These are phyloP conservation scores for Metarhizium album DNA, from an alignment of 2,329 filamentous ascomycete species.

Conservation along the genomic window DNA sequence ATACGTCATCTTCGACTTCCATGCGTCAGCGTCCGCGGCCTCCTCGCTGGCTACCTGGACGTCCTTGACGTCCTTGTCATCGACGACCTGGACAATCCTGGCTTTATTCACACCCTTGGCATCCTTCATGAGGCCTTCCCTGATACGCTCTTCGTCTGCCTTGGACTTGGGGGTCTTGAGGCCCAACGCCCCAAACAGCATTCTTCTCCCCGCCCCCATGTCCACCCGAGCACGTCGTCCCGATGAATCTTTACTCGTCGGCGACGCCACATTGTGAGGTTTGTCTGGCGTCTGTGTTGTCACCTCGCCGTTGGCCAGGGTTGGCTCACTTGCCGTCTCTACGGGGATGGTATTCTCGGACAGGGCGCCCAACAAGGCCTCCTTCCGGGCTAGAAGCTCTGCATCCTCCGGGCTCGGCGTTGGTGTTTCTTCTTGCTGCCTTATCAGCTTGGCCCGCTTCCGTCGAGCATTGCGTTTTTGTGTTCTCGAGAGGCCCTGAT, in stretches of 20 bases:
- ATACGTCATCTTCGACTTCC: slow-evolving; percentile 64
- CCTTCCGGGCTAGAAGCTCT: slow-evolving; percentile 28
- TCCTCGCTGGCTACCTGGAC: slow-evolving; percentile 8
- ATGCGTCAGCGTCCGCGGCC: slow-evolving; percentile 46
- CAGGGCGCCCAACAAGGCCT: slow-evolving; percentile 22
- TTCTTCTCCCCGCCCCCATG: slow-evolving; percentile 51
- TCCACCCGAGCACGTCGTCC: slow-evolving; percentile 19
- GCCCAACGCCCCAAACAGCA: slow-evolving; percentile 64
- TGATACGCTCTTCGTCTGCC: slow-evolving; percentile 54
- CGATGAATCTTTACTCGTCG: not conserved
- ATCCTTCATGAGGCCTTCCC: slow-evolving; percentile 47
- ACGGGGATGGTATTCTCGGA: not conserved
- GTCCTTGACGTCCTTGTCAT: slow-evolving; percentile 8
- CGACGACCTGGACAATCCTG: slow-evolving; percentile 16
- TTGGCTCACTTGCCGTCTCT: not conserved
- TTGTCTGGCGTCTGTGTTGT: not conserved
- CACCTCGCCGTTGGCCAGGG: not conserved
- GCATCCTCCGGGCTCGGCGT: slow-evolving; percentile 8
- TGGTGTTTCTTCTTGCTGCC: not conserved
- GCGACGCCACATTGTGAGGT: not conserved
- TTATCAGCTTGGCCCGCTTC: slow-evolving; percentile 23
- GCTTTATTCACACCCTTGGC: slow-evolving; percentile 30
- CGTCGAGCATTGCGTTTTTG: slow-evolving; percentile 42
- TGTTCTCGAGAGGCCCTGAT: slow-evolving; percentile 30
- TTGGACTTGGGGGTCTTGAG: slow-evolving; percentile 57